Evolutionary conservation across 768 basidiomycete genomes (phyloP), one percentile per base, ranked within the genome.

Genomic region (Lactarius psammicola): DNA sequence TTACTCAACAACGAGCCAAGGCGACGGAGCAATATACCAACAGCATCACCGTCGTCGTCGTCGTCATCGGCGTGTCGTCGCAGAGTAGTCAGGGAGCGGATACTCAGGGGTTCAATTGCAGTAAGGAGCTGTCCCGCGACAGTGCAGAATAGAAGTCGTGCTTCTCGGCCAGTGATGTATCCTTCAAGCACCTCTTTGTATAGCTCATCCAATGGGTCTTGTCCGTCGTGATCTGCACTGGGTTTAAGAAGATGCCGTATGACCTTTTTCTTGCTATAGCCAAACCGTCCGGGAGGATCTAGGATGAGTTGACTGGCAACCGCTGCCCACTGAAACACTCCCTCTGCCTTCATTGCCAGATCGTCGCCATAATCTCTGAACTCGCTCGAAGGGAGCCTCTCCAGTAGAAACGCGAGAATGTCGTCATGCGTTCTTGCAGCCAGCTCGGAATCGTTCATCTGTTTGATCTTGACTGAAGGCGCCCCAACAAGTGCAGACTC

Each of bases 1-100:
- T 61, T 61, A 26, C 30, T 53, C 33, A 61, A 36, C 28, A 61
- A 31, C 7, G 60, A 36, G 44, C 60, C 46, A 3, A 61, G 44
- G 60, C 40, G 26, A 18, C 44, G n/a, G 4, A 61, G 28, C 2
- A 61, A 18, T 13, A n/a, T 17, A 0, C 20, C 9, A 8, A 61
- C 13, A 4, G 60, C 44, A 28, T 2, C 5, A 3, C 4, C 17
- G 4, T 20, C 18, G 18, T 11, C 23, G 46, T 49, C 13, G 6
- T 26, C 13, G 3, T 6, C 5, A 5, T 49, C 23, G 11, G 38
- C 13, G 28, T 31, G 46, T 26, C n/a, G 46, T 49, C 23, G 49
- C 11, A 51, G 26, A 51, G 49, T 26, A 13, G 4, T 51, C 49
- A 51, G 2, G 26, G 49, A 7, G 15, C 5, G 26, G 26, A 51